These are phyloP conservation scores for Henckelia pumila DNA, from an alignment of 257 asterid species.

Conservation along the genomic window DNA sequence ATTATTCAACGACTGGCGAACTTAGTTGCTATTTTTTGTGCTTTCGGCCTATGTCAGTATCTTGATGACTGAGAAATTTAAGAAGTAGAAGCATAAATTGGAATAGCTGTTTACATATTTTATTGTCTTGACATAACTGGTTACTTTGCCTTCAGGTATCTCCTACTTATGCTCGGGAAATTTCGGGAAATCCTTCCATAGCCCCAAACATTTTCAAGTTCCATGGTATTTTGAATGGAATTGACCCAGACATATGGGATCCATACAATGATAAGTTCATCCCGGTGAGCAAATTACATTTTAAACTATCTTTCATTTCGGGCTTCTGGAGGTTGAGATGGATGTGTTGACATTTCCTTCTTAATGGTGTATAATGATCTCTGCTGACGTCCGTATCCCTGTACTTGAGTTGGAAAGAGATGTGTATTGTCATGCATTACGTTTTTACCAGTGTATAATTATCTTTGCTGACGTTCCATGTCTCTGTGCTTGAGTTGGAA, in stretches of 20 bases:
- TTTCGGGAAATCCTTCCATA: slow-evolving; percentile 67
- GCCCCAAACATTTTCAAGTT: slow-evolving; percentile 84
- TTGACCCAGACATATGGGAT: slow-evolving; percentile 98
- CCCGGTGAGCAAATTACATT: slow-evolving; percentile 60
- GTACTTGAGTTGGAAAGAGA: slow-evolving; percentile 11
- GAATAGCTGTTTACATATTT: not conserved
- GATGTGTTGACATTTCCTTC: not conserved
- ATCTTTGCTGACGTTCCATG: too few species aligned
- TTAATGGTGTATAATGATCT: slow-evolving; percentile 14
- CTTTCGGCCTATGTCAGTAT: not conserved
- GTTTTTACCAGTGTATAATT: too few species aligned
- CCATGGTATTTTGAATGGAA: slow-evolving; percentile 94
- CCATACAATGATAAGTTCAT: slow-evolving; percentile 84
- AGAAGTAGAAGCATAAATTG: slow-evolving; percentile 19
- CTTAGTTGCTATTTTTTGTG: slow-evolving; percentile 12
- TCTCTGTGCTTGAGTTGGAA: too few species aligned
- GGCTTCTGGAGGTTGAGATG: not conserved
- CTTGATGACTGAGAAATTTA: slow-evolving; percentile 12
- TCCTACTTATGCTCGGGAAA: slow-evolving; percentile 88
- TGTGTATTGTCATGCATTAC: too few species aligned
- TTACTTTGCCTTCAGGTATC: slow-evolving; percentile 64
- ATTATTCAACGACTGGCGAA: slow-evolving; percentile 2
- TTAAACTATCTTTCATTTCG: slow-evolving; percentile 6
- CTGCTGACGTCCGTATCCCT: slow-evolving; percentile 2
- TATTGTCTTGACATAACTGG: slow-evolving; percentile 15